A percentile compares a stretch with the other conserved stretches of the same genome.
Evolutionary conservation across 1,284 basidiomycete genomes (phyloP).

Genomic region (Rhodotorula sp.): DNA sequence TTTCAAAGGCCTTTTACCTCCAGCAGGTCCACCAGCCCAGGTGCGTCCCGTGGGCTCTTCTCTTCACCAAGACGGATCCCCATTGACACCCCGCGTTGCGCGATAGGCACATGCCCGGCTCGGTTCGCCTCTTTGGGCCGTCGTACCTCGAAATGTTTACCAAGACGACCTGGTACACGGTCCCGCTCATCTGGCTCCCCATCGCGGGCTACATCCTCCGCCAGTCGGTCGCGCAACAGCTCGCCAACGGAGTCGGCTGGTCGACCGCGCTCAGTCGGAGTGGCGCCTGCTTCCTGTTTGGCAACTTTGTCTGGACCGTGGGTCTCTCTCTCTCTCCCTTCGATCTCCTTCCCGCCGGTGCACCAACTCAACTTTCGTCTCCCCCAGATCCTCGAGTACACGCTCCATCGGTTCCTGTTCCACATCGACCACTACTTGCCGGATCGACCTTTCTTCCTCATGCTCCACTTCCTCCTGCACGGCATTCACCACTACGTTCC

Average conservation of each 20-base stretch:
- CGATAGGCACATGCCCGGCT: constrained; percentile 63
- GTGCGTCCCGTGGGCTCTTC: constrained; percentile 7
- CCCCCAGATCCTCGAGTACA: constrained; percentile 73
- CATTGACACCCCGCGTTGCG: no score
- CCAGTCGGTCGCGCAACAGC: constrained; percentile 78
- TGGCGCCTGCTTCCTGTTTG: constrained; percentile 65
- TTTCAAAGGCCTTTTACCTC: constrained; percentile 92
- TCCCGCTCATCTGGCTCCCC: constrained; percentile 88
- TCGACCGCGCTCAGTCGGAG: constrained; percentile 42
- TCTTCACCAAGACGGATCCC: background rate
- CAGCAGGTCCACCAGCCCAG: constrained; percentile 90
- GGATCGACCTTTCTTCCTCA: constrained; percentile 74
- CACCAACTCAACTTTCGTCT: background rate
- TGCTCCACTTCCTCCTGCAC: constrained; percentile 89
- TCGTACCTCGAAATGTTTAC: constrained; percentile 83
- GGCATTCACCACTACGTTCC: constrained; percentile 96
- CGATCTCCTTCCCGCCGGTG: no score
- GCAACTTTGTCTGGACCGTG: constrained; percentile 85
- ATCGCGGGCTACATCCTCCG: constrained; percentile 76
- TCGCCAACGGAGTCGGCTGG: constrained; percentile 50
- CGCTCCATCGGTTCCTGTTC: constrained; percentile 96
- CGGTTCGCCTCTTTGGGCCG: constrained; percentile 83
- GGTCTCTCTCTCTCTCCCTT: background rate
- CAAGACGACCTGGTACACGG: constrained; percentile 88
- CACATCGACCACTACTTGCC: constrained; percentile 90